Percentiles rank a stretch among this genome's conserved stretches.
Conservation (phyloP, 2,329 filamentous ascomycete species). For the Hawksworthiomyces lignivorus region DNA sequence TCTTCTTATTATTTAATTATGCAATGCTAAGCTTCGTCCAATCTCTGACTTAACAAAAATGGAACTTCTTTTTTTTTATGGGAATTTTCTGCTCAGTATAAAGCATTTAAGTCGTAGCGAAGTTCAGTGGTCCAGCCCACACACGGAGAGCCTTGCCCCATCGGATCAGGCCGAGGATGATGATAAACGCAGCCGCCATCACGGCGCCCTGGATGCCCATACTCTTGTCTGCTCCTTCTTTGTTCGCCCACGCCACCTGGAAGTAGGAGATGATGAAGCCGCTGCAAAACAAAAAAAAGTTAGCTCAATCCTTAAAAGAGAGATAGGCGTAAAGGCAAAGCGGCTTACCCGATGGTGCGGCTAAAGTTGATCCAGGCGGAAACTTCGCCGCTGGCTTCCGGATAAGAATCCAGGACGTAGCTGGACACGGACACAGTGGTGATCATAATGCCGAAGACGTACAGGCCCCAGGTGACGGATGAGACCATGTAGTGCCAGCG, state of each 20-base stretch:
- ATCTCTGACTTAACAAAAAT: background rate
- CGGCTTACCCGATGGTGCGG: conserved; percentile 32
- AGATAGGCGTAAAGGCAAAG: no score
- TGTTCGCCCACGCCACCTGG: conserved; percentile 41
- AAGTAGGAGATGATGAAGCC: conserved; percentile 47
- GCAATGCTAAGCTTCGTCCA: no score
- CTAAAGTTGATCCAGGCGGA: conserved; percentile 44
- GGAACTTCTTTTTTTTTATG: background rate
- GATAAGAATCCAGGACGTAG: conserved; percentile 48
- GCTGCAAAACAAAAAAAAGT: conserved; percentile 2
- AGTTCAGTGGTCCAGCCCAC: conserved; percentile 25
- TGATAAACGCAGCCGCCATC: conserved; percentile 19
- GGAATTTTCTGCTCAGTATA: background rate
- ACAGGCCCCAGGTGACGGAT: conserved; percentile 43
- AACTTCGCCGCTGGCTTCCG: conserved; percentile 46
- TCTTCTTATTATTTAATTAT: no score
- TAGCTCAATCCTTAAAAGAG: no score
- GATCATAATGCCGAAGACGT: conserved; percentile 49
- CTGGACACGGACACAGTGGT: conserved; percentile 43
- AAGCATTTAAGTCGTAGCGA: conserved; percentile 19
- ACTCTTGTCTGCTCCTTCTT: conserved; percentile 33
- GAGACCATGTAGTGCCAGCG: conserved; percentile 45
- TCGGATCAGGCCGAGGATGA: conserved; percentile 19
- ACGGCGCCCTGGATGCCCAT: conserved; percentile 41
- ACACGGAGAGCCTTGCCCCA: conserved; percentile 26